These are phyloP conservation scores for Tanacetum coccineum DNA, from an alignment of 129 eudicot species.

Conservation along the genomic window DNA sequence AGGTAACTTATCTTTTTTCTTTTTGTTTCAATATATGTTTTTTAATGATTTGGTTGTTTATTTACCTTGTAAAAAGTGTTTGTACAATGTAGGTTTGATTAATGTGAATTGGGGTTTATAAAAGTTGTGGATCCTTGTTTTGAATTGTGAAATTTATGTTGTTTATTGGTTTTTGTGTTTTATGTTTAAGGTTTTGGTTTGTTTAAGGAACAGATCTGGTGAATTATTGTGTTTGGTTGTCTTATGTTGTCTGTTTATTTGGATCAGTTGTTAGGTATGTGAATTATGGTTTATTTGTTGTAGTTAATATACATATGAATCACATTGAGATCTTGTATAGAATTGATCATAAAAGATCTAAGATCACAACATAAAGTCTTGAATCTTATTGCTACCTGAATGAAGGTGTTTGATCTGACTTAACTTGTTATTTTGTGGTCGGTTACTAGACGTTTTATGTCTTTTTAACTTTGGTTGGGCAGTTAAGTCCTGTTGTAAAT, in stretches of 20 bases:
- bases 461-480: too few relatives aligned
- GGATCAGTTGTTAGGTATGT: not conserved
- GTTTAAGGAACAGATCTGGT: slow-evolving; percentile 25
- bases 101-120: slow-evolving; percentile 16
- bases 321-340: slow-evolving; percentile 11
- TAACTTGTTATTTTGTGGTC: not conserved
- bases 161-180: too few relatives aligned
- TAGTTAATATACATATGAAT: too few relatives aligned
- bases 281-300: not conserved
- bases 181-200: slow-evolving; percentile 12
- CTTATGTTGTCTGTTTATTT: not conserved
- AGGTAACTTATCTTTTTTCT: slow-evolving; percentile 22
- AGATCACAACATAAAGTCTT: slow-evolving; percentile 9
- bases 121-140: too few relatives aligned
- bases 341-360: slow-evolving; percentile 17
- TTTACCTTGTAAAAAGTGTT: too few relatives aligned
- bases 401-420: slow-evolving; percentile 10
- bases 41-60: not conserved
- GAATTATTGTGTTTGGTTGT: slow-evolving; percentile 6
- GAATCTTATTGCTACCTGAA: not conserved
- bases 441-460: not conserved
- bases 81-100: slow-evolving; percentile 28
- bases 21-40: slow-evolving; percentile 1
- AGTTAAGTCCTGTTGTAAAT: not conserved
- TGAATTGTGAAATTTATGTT: slow-evolving; percentile 1